Evolutionary conservation across 202 grass and related monocot species (phyloP), one percentile per base, ranked within the genome.

Genomic region (Schoenoplectus triqueter): DNA sequence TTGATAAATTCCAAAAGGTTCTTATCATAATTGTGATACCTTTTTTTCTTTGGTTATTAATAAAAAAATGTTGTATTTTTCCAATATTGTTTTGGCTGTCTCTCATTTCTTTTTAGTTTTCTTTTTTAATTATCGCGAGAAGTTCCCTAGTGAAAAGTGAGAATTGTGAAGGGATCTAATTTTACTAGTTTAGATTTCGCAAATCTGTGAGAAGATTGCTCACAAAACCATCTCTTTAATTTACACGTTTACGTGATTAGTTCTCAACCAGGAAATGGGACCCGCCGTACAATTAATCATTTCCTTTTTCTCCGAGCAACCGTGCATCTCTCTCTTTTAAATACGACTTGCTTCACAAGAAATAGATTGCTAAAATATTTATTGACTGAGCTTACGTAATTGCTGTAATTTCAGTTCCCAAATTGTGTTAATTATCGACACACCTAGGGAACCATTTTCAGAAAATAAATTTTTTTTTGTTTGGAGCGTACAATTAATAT

Each of bases 211-310:
- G 59, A 51, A 82, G 79, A 82, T 82, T 66, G 61, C n/a, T 64
- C 78, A 21, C 22, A 31, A 65, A 81, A 81, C 59, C 40, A 81
- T 66, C 41, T 81, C 5, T 81, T 83, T n/a, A 68, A 68, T 70
- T n/a, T 52, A 83, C 80, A 68, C 64, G 80, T 83, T 83, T 83
- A 69, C 80, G 80, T 83, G 31, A 70, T 83, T 70, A 54, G 5
- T 50, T 41, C 81, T 83, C 31, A 78, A 56, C 54, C 54, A 78
- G 7, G 31, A 78, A 5, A 6, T 78, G 54, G 54, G 74, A 44
- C 74, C 66, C 81, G 70, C 81, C 47, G 45, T 69, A 56, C 48
- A 83, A 10, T 66, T 17, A 41, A 69, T 41, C 1, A 45, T n/a
- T 69, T 83, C 6, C 20, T 49, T 52, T 14, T 7, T 70, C 81